Base-by-base conservation (phyloP, 805 yeast species). In the Candida sanyiensis region DNA sequence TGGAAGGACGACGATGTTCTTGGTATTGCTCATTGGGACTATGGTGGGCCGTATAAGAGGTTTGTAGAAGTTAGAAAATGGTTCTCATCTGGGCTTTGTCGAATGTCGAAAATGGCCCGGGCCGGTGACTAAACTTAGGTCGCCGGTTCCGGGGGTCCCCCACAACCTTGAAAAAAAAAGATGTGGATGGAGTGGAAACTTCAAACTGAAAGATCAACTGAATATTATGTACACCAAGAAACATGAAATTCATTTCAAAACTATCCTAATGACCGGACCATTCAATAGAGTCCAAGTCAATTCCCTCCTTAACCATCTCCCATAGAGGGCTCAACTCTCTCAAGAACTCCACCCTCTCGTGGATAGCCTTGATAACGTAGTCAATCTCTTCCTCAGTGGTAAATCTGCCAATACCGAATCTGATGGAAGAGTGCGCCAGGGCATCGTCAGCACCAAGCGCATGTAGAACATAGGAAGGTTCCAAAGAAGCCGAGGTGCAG, bases 231-330 rank as follows among this genome's bases (percentile, higher is more conserved):
- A n/a, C n/a, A n/a, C n/a, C n/a, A n/a, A n/a, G n/a, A n/a, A n/a
- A n/a, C n/a, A n/a, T n/a, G n/a, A n/a, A n/a, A n/a, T n/a, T n/a
- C n/a, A n/a, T n/a, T n/a, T n/a, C 18, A 18, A 16, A 11, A 11
- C 13, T 9, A 16, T 10, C 7, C 26, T 28, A 93, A 65, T 93
- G 98, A 49, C 96, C 97, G 44, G 96, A 85, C 98, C 98, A 93
- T 67, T 93, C 95, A 55, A 93, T 93, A 24, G 94, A 74, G 56
- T 83, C 75, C 61, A 93, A 70, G 59, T 93, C 98, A 55, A 93
- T 90, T 50, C 98, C 98, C 50, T 93, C 97, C 64, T 93, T 96
- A 42, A 87, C 96, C 97, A 93, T 89, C 68, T 93, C 98, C 97
- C 97, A 93, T 54, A 93, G 70, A 35, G 98, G 98, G 42, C 93